These are phyloP conservation scores for Blastocystis sp. DNA, from an alignment of 352 stramenopile genomes.

Conservation along the genomic window DNA sequence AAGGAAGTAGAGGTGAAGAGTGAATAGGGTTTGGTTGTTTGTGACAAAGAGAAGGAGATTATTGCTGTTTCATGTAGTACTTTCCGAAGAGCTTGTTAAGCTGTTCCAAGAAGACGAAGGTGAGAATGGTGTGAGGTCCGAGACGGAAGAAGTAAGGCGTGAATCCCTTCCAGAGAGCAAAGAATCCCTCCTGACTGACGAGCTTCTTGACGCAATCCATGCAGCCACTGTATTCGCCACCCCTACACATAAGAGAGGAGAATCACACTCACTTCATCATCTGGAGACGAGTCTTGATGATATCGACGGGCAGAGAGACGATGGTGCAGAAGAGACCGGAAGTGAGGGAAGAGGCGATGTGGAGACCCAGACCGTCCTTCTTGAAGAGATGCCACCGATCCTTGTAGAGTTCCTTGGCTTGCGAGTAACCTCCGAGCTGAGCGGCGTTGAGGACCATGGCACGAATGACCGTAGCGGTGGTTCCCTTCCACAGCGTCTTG, in stretches of 20 bases:
- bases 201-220: constrained; percentile 38
- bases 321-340: constrained; percentile 53
- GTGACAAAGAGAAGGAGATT: background rate
- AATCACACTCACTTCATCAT: background rate
- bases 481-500: constrained; percentile 53
- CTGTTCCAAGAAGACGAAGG: constrained; percentile 57
- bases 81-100: constrained; percentile 56
- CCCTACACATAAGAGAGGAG: background rate
- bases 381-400: constrained; percentile 49
- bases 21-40: background rate
- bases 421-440: constrained; percentile 52
- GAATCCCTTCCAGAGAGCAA: constrained; percentile 57
- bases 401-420: constrained; percentile 55
- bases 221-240: constrained; percentile 12
- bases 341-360: constrained; percentile 48
- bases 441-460: constrained; percentile 44
- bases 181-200: constrained; percentile 48
- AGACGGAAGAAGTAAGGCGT: constrained; percentile 57
- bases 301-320: constrained; percentile 57
- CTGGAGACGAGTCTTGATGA: constrained; percentile 56
- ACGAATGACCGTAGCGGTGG: constrained; percentile 38
- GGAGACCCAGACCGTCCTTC: constrained; percentile 20
- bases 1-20: background rate
- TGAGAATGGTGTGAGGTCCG: constrained; percentile 57
- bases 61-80: constrained; percentile 58